Percentiles rank a stretch among this genome's conserved stretches.
phyloP scores from a whole-genome alignment of 441 rosid genomes.

The Gossypium gossypioides region DNA sequence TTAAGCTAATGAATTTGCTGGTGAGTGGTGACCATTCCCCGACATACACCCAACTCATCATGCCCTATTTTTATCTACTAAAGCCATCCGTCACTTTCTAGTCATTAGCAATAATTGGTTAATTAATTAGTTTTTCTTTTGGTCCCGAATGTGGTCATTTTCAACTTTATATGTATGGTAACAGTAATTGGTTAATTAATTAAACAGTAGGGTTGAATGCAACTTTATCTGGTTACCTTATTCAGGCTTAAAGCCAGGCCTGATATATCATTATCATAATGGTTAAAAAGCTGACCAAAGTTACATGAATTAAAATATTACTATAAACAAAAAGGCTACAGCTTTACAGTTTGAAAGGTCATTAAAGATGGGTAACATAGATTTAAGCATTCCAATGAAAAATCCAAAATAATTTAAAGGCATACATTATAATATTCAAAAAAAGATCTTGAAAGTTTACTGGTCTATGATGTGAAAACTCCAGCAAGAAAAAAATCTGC shows the following conservation, averaged over 20 bases:
- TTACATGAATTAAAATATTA: conserved; percentile 1
- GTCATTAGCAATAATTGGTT: conserved; percentile 1
- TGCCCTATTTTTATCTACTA: conserved; percentile 2
- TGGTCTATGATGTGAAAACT: background rate
- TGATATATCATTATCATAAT: conserved; percentile 11
- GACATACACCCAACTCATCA: conserved; percentile 11
- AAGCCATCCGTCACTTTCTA: background rate
- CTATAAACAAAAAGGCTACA: background rate
- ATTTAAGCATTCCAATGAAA: conserved; percentile 5
- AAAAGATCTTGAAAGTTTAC: background rate
- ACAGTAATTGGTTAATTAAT: background rate
- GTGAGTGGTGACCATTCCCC: conserved; percentile 4
- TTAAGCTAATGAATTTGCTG: background rate
- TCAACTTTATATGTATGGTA: background rate
- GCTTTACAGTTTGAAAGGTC: conserved; percentile 16
- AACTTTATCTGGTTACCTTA: background rate
- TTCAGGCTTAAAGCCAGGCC: background rate
- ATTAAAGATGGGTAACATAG: background rate
- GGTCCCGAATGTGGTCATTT: background rate
- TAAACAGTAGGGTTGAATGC: background rate
- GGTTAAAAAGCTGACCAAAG: conserved; percentile 10
- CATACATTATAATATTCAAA: background rate
- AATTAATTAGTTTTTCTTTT: background rate
- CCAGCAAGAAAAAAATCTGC: background rate
- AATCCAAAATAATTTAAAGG: background rate